Conservation (phyloP, 225 moss, liverwort and hornwort genomes). For the Asterella californica region DNA sequence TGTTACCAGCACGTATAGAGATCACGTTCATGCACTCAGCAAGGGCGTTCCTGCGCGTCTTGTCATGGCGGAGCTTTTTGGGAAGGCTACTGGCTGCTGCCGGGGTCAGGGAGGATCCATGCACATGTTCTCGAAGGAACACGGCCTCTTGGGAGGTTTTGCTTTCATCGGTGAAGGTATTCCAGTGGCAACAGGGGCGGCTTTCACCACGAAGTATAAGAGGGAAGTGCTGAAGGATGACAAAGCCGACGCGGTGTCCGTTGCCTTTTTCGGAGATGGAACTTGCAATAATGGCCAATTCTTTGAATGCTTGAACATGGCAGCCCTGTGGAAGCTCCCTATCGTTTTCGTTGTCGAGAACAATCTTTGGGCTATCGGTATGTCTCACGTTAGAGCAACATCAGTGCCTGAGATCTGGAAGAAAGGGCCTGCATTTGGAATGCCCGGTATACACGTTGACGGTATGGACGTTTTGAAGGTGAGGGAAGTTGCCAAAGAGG, state of each 20-base stretch:
- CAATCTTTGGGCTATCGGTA: conserved; percentile 94
- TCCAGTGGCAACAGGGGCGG: conserved; percentile 85
- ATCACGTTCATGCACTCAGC: conserved; percentile 91
- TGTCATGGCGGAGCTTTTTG: conserved; percentile 91
- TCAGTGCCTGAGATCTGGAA: conserved; percentile 84
- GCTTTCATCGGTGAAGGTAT: conserved; percentile 96
- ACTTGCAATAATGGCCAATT: conserved; percentile 98
- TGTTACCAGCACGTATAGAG: conserved; percentile 88
- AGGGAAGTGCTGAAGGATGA: conserved; percentile 94
- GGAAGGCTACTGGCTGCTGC: conserved; percentile 80
- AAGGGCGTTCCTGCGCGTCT: conserved; percentile 81
- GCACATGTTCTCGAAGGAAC: conserved; percentile 95
- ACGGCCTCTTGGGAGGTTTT: conserved; percentile 81
- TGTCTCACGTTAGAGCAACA: conserved; percentile 87
- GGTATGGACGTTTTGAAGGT: conserved; percentile 99
- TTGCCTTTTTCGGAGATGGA: conserved; percentile 93
- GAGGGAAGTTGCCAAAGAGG: conserved; percentile 88
- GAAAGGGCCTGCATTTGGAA: conserved; percentile 93
- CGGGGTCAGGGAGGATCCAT: conserved; percentile 94
- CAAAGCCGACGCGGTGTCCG: conserved; percentile 59
- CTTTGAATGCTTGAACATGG: conserved; percentile 97
- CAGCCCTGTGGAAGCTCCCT: conserved; percentile 86
- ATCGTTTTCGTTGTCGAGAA: conserved; percentile 93
- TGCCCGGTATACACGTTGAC: conserved; percentile 83
- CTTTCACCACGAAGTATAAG: conserved; percentile 76